phyloP scores from a whole-genome alignment of 257 asterid genomes.

The Scutellaria baicalensis region DNA sequence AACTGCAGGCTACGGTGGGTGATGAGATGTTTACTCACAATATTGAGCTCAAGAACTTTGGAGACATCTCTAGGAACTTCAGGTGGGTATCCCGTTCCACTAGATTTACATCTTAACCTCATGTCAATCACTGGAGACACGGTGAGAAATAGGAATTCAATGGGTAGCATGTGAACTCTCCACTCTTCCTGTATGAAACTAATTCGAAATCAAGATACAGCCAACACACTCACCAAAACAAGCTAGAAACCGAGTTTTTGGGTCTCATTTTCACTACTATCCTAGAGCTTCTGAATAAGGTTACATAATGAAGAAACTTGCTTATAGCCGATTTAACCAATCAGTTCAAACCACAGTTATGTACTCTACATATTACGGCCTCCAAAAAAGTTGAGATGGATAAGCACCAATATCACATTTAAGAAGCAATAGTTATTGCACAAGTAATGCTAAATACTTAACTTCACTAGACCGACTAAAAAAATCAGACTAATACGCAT shows the following conservation, averaged over 20 bases:
- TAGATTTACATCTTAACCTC: constrained; percentile 69
- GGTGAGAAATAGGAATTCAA: constrained; percentile 71
- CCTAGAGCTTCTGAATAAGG: background rate
- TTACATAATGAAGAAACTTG: background rate
- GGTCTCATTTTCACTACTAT: background rate
- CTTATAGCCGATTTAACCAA: background rate
- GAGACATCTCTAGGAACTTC: constrained; percentile 60
- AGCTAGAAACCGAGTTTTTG: background rate
- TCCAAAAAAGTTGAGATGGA: background rate
- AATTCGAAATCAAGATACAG: background rate
- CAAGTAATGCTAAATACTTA: too few relatives aligned
- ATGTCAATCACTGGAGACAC: constrained; percentile 75
- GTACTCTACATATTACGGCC: background rate
- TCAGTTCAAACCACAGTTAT: background rate
- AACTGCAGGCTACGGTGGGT: background rate
- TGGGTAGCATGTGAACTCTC: constrained; percentile 93
- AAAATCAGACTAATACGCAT: background rate
- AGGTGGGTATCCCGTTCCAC: constrained; percentile 65
- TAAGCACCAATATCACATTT: background rate
- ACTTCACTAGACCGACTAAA: too few relatives aligned
- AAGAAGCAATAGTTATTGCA: background rate
- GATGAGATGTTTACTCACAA: constrained; percentile 40
- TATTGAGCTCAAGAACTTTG: constrained; percentile 80
- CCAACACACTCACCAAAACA: background rate
- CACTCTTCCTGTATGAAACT: constrained; percentile 69